These are phyloP conservation scores for Trichoderma gracile DNA, from an alignment of 2,329 filamentous ascomycete genomes.

Conservation along the genomic window DNA sequence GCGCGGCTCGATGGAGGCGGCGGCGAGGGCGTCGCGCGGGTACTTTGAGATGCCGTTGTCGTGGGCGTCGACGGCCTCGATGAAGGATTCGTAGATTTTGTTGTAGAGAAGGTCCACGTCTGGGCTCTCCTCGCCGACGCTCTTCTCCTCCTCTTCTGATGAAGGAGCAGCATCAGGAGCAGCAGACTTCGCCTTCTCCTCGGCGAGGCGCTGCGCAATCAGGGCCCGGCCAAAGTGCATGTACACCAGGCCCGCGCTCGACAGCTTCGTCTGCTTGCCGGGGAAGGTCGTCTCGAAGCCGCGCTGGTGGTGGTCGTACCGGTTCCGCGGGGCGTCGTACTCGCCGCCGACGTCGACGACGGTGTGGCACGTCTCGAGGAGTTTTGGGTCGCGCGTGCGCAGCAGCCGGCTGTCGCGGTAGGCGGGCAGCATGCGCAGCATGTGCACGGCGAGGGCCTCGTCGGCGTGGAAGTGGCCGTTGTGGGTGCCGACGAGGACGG, in stretches of 20 bases:
- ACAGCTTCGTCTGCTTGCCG: slow-evolving; percentile 80
- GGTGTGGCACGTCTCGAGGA: slow-evolving; percentile 82
- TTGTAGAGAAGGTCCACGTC: slow-evolving; percentile 76
- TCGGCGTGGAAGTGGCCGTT: slow-evolving; percentile 99
- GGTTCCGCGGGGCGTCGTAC: slow-evolving; percentile 74
- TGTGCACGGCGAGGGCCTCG: slow-evolving; percentile 93
- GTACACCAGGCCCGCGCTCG: slow-evolving; percentile 90
- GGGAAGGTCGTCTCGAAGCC: slow-evolving; percentile 86
- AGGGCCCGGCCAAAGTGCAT: slow-evolving; percentile 90
- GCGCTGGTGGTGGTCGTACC: slow-evolving; percentile 98
- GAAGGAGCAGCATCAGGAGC: too few relatives aligned
- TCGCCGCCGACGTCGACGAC: slow-evolving; percentile 97
- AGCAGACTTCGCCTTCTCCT: too few relatives aligned
- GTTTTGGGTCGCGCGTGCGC: slow-evolving; percentile 80
- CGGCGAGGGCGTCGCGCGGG: slow-evolving; percentile 67
- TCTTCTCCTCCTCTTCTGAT: slow-evolving; percentile 19
- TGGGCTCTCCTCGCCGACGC: slow-evolving; percentile 52
- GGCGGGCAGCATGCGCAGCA: slow-evolving; percentile 83
- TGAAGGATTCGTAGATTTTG: slow-evolving; percentile 89
- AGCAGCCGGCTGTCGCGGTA: slow-evolving; percentile 75
- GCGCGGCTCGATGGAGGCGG: slow-evolving; percentile 74
- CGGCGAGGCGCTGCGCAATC: slow-evolving; percentile 57
- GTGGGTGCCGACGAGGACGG: slow-evolving; percentile 82
- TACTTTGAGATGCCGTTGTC: slow-evolving; percentile 92
- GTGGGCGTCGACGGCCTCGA: slow-evolving; percentile 95